Percentiles rank a stretch among this genome's conserved stretches.
Evolutionary conservation across 2,329 filamentous ascomycete genomes (phyloP).

Genomic region (Botryotinia calthae): DNA sequence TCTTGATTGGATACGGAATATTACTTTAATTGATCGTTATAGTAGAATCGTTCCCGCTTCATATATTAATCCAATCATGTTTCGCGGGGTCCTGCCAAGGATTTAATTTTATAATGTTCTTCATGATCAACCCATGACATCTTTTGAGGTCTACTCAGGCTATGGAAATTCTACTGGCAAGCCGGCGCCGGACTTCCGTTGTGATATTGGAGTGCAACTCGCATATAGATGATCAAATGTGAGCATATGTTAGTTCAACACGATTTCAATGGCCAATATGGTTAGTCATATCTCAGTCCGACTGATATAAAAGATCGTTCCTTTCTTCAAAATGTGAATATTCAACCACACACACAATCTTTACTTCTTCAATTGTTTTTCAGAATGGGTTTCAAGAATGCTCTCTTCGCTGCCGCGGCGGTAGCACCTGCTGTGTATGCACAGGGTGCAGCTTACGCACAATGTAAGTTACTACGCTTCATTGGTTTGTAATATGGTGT

Average conservation of each 20-base stretch:
- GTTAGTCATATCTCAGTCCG: not conserved
- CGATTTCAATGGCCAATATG: not conserved
- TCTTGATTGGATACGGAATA: not conserved
- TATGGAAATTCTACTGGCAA: conserved; percentile 30
- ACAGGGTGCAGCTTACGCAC: conserved; percentile 32
- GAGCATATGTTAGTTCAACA: not conserved
- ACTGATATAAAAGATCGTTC: conserved; percentile 19
- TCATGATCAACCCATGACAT: conserved; percentile 10
- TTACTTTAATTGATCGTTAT: not conserved
- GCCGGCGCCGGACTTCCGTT: conserved; percentile 30
- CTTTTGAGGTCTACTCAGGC: conserved; percentile 23
- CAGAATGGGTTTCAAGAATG: conserved; percentile 34
- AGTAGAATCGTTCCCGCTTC: not conserved
- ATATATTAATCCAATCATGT: not conserved
- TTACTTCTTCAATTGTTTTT: conserved; percentile 17
- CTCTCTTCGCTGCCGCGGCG: conserved; percentile 36
- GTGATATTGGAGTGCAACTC: not conserved
- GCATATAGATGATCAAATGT: not conserved
- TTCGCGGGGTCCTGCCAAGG: not conserved
- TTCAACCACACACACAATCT: not conserved
- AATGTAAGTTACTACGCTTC: conserved; percentile 30
- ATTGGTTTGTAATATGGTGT: not conserved
- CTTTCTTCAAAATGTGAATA: not conserved
- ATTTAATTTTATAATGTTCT: not conserved
- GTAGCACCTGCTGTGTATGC: conserved; percentile 35